Conservation (phyloP, 345 rosid genomes). For the Murraya koenigii region DNA sequence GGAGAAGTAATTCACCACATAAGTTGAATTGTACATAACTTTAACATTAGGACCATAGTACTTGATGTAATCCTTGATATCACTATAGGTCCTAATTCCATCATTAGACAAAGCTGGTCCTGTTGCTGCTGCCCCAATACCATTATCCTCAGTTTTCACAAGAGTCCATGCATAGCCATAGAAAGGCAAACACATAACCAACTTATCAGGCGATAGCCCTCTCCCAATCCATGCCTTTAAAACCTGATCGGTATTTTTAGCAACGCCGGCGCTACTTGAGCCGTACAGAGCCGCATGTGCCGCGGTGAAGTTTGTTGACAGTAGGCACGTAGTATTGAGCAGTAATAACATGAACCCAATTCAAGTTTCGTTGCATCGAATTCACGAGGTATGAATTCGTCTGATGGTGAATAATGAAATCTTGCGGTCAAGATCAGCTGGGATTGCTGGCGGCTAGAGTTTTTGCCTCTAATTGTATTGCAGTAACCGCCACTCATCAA, state of each 20-base stretch:
- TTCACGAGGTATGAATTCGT: constrained; percentile 15
- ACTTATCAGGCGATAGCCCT: constrained; percentile 16
- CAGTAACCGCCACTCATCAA: constrained; percentile 2
- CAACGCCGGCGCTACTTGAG: neutral
- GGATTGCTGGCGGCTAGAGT: neutral
- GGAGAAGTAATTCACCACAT: constrained; percentile 29
- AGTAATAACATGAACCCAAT: constrained; percentile 25
- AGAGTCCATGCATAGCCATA: constrained; percentile 9
- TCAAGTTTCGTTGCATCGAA: constrained; percentile 17
- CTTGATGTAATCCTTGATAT: constrained; percentile 13
- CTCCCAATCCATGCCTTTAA: neutral
- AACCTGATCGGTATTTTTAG: constrained; percentile 15
- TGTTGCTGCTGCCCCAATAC: constrained; percentile 19
- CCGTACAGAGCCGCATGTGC: constrained; percentile 26
- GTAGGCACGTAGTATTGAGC: constrained; percentile 22
- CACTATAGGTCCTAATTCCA: constrained; percentile 30
- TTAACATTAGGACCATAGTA: constrained; percentile 22
- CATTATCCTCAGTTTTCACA: neutral
- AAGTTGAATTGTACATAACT: constrained; percentile 29
- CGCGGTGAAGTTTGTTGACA: constrained; percentile 1
- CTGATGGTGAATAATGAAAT: neutral
- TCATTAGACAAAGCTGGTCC: neutral
- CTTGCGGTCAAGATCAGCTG: constrained; percentile 16
- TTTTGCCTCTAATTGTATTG: neutral
- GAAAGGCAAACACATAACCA: constrained; percentile 29